Percentiles rank a stretch among this genome's conserved stretches.
Conservation (phyloP, 2,329 filamentous ascomycete species). For the Ascochyta viciae-villosae region DNA sequence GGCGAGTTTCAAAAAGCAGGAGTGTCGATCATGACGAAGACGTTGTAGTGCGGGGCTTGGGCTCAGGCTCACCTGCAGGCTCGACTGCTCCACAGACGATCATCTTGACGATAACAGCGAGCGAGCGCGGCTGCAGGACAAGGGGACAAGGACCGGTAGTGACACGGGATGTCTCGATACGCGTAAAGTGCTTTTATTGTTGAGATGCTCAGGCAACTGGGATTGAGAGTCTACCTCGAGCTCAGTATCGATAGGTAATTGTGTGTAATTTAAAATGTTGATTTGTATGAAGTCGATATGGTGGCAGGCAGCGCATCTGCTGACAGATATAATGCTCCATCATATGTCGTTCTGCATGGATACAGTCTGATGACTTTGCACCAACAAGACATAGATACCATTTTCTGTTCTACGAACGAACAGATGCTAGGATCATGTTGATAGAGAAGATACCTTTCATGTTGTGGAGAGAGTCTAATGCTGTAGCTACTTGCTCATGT, state of each 20-base stretch:
- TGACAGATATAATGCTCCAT: not conserved
- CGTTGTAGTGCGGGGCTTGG: constrained; percentile 17
- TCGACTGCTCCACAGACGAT: constrained; percentile 14
- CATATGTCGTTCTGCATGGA: too few species aligned
- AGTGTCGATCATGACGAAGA: constrained; percentile 29
- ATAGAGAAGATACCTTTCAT: too few species aligned
- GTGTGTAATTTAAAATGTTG: not conserved
- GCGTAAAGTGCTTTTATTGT: not conserved
- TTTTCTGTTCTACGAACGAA: too few species aligned
- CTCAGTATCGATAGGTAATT: not conserved
- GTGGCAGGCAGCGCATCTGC: not conserved
- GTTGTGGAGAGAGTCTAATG: too few species aligned
- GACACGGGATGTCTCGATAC: not conserved
- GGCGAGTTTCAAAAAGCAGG: constrained; percentile 11
- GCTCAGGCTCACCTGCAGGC: constrained; percentile 2
- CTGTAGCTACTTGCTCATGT: too few species aligned
- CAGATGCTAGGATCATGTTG: too few species aligned
- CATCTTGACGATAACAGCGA: constrained; percentile 6
- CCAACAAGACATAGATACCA: too few species aligned
- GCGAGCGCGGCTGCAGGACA: not conserved
- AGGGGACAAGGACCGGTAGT: not conserved
- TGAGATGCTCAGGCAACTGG: not conserved
- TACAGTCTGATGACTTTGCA: too few species aligned
- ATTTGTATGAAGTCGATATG: not conserved
- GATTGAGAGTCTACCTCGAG: not conserved